A percentile compares a stretch with the other conserved stretches of the same genome.
Conservation (phyloP, 805 yeast genomes). For the Ascoidea asiatica region DNA sequence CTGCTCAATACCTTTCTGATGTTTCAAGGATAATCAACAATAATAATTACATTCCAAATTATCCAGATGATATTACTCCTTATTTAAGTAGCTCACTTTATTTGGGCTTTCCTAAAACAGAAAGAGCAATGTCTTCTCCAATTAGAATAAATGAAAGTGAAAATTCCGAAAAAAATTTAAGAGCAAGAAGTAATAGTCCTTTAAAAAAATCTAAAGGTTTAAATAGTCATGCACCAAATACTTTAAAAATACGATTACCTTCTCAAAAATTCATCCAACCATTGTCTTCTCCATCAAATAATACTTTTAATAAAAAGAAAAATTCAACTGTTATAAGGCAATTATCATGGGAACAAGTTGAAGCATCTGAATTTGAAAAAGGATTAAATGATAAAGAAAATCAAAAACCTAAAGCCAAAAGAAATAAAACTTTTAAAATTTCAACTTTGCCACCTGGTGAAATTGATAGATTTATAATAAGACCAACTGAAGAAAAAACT, state of each 20-base stretch:
- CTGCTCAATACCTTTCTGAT: no score
- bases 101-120: no score
- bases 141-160: no score
- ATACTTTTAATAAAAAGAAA: constrained; percentile 1
- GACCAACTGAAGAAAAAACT: constrained; percentile 59
- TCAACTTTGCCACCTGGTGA: constrained; percentile 83
- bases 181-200: no score
- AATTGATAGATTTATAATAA: constrained; percentile 69
- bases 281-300: not conserved
- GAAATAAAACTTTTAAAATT: constrained; percentile 17
- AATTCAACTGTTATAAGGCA: not conserved
- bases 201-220: no score
- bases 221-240: no score
- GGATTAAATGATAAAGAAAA: constrained; percentile 1
- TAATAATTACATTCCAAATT: no score
- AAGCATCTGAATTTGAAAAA: not conserved
- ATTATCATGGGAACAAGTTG: not conserved
- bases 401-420: constrained; percentile 7
- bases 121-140: no score
- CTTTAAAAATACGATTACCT: not conserved
- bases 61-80: no score
- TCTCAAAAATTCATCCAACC: not conserved
- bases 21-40: no score
- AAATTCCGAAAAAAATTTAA: no score
- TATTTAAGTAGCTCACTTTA: no score